phyloP scores from a whole-genome alignment of 805 yeast species.

The Cyberlindnera misumaiensis region DNA sequence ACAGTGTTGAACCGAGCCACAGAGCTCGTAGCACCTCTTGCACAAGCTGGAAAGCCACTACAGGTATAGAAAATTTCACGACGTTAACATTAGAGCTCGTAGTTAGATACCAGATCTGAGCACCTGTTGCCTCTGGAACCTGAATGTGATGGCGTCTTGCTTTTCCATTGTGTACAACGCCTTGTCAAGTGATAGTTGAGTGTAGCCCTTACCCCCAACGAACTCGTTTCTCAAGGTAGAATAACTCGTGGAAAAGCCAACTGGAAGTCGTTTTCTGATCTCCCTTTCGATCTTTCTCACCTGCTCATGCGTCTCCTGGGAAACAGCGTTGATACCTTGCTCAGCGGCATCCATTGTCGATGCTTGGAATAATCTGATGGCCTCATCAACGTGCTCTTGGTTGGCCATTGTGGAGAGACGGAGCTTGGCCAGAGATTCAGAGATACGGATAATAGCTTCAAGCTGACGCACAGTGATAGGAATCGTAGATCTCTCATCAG shows the following conservation, averaged over 20 bases:
- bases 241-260: slow-evolving; percentile 93
- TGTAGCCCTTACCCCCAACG: slow-evolving; percentile 55
- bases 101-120: slow-evolving; percentile 38
- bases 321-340: slow-evolving; percentile 44
- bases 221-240: slow-evolving; percentile 79
- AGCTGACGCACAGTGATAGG: slow-evolving; percentile 97
- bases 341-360: slow-evolving; percentile 94
- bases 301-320: slow-evolving; percentile 55
- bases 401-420: slow-evolving; percentile 77
- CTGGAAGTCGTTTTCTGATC: slow-evolving; percentile 82
- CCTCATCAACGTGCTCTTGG: slow-evolving; percentile 90
- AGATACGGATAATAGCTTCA: slow-evolving; percentile 93
- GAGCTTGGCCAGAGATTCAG: slow-evolving; percentile 89
- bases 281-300: slow-evolving; percentile 78
- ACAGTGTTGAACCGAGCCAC: slow-evolving; percentile 74
- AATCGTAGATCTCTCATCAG: slow-evolving; percentile 86
- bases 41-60: slow-evolving; percentile 29
- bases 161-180: slow-evolving; percentile 79
- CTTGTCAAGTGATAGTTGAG: slow-evolving; percentile 70
- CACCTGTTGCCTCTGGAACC: slow-evolving; percentile 80
- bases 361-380: slow-evolving; percentile 88
- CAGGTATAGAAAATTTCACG: neutral
- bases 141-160: slow-evolving; percentile 78
- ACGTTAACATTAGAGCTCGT: neutral
- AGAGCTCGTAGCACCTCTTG: slow-evolving; percentile 77